Percentiles rank a stretch among this genome's conserved stretches.
These are phyloP conservation scores for Colletotrichum sp. DNA, from an alignment of 2,329 filamentous ascomycete species.

Conservation along the genomic window DNA sequence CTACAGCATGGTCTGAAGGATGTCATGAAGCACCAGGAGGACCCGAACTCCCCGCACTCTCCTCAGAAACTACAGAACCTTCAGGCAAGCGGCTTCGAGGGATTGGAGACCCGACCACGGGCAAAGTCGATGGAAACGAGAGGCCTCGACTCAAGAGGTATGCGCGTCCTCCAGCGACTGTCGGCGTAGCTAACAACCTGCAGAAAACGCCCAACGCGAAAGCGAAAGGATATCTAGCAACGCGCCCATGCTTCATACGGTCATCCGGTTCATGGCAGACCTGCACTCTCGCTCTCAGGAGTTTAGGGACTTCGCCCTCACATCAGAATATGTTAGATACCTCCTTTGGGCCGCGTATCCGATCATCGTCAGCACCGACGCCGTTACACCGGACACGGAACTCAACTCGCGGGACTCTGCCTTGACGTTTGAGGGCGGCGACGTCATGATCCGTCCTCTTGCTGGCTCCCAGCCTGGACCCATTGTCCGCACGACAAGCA, in stretches of 20 bases:
- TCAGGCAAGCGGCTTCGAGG: constrained; percentile 25
- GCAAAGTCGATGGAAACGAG: constrained; percentile 70
- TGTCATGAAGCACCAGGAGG: constrained; percentile 66
- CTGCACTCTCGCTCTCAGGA: constrained; percentile 76
- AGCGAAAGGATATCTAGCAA: constrained; percentile 56
- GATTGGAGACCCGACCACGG: constrained; percentile 43
- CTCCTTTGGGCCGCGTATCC: constrained; percentile 85
- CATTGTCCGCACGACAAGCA: constrained; percentile 74
- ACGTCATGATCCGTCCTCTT: constrained; percentile 82
- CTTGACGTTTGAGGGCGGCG: constrained; percentile 84
- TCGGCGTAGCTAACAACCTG: neutral
- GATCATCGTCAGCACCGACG: constrained; percentile 84
- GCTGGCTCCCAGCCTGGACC: constrained; percentile 67
- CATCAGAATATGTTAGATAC: constrained; percentile 81
- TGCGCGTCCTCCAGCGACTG: neutral
- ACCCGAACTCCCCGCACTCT: constrained; percentile 65
- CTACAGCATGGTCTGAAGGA: constrained; percentile 83
- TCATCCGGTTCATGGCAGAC: constrained; percentile 80
- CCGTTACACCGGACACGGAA: constrained; percentile 83
- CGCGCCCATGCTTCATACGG: constrained; percentile 72
- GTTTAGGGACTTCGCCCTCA: constrained; percentile 83
- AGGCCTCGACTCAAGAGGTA: constrained; percentile 61
- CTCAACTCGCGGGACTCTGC: constrained; percentile 82
- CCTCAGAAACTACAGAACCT: constrained; percentile 33
- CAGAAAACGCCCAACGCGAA: constrained; percentile 45